Evolutionary conservation across 139 green algal species (phyloP), one percentile per base, ranked within the genome.

Genomic region (Parachlorella kessleri): DNA sequence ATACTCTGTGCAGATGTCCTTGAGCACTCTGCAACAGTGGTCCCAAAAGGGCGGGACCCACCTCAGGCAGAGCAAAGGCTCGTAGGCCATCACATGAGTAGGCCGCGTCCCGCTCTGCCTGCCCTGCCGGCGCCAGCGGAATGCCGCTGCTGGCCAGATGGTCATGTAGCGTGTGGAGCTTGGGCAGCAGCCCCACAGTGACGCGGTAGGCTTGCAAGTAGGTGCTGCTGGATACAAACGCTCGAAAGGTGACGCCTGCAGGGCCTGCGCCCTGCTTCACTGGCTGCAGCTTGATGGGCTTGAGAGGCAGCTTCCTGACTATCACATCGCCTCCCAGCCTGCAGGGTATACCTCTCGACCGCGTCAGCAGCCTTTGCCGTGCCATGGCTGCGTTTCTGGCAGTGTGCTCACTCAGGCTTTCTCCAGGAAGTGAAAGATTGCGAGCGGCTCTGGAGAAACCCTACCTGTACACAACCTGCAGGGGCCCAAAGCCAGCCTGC

Each of bases 281-380:
- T 2, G 79, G 79, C 64, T 84, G 79, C 55, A 84, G 72, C 30
- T 59, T 66, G 32, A 86, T 30, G 3, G 81, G 59, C 70, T 86
- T 83, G 55, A 67, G n/a, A 0, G 75, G 55, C 41, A 72, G 67
- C 35, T n/a, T 10, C 37, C 36, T 54, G 55, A 37, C 37, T 7
- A 54, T 39, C n/a, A 64, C 66, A 2, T 28, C n/a, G 70, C 67
- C 48, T 30, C 81, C 81, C 26, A 86, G 68, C 72, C 63, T 69
- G 63, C 63, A 69, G n/a, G n/a, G n/a, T n/a, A n/a, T n/a, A n/a
- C n/a, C n/a, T n/a, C n/a, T n/a, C n/a, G n/a, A n/a, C n/a, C n/a
- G n/a, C n/a, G n/a, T n/a, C n/a, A n/a, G n/a, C n/a, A n/a, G n/a
- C n/a, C n/a, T n/a, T n/a, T n/a, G n/a, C n/a, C n/a, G n/a, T n/a